These are phyloP conservation scores for Termitomyces sp. DNA, from an alignment of 768 basidiomycete genomes.

Conservation along the genomic window DNA sequence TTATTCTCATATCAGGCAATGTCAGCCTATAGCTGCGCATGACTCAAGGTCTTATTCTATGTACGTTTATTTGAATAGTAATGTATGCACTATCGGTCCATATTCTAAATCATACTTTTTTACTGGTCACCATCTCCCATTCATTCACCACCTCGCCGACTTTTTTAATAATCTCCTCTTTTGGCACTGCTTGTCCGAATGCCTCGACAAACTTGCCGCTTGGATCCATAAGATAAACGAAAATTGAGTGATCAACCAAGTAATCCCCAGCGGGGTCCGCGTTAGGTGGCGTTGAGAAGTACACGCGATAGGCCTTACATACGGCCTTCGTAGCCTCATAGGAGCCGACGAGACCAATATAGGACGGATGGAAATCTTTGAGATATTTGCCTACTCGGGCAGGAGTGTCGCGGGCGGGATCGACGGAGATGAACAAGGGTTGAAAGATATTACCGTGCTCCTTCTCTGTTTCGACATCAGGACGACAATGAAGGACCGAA, in stretches of 20 bases:
- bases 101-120: slow-evolving; percentile 19
- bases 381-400: slow-evolving; percentile 58
- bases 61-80: background rate
- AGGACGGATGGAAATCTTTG: slow-evolving; percentile 86
- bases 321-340: slow-evolving; percentile 79
- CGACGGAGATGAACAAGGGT: slow-evolving; percentile 94
- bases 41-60: background rate
- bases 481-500: background rate
- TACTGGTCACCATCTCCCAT: slow-evolving; percentile 37
- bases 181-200: slow-evolving; percentile 78
- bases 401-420: slow-evolving; percentile 84
- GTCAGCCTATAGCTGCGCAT: background rate
- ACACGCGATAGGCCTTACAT: slow-evolving; percentile 96
- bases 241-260: slow-evolving; percentile 95
- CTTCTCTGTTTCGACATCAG: slow-evolving; percentile 42
- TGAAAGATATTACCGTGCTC: slow-evolving; percentile 67
- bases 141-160: slow-evolving; percentile 44
- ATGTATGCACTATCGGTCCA: background rate
- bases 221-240: slow-evolving; percentile 98
- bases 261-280: slow-evolving; percentile 90
- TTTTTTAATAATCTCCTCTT: slow-evolving; percentile 61
- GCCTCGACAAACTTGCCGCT: slow-evolving; percentile 92
- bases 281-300: slow-evolving; percentile 92
- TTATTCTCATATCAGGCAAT: background rate
- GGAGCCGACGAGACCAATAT: slow-evolving; percentile 82